Conservation (phyloP, 208 protist genomes). For the Porcisia hertigi region DNA sequence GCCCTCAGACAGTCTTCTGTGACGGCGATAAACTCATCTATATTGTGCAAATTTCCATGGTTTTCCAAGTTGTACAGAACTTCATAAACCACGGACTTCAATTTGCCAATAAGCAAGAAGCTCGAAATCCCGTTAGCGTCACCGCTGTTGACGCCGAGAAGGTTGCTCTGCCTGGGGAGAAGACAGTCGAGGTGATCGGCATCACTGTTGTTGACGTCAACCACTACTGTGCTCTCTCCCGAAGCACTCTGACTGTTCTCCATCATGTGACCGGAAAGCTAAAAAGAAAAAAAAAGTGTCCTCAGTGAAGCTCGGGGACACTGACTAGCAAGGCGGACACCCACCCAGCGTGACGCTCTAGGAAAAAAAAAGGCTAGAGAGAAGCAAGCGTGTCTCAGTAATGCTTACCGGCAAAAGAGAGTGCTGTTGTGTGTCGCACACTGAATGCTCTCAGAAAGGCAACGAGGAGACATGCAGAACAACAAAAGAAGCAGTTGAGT, state of each 20-base stretch:
- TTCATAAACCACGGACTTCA: constrained; percentile 68
- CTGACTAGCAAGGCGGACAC: neutral
- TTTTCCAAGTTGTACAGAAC: constrained; percentile 55
- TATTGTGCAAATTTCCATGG: constrained; percentile 43
- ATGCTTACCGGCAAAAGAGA: too few species aligned
- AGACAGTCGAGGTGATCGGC: constrained; percentile 14
- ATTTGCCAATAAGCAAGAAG: constrained; percentile 53
- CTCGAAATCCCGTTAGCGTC: constrained; percentile 24
- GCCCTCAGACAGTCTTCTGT: constrained; percentile 65
- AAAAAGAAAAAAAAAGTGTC: neutral
- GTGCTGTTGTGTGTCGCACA: neutral
- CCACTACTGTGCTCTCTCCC: neutral
- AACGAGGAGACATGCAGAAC: neutral
- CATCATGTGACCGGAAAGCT: neutral
- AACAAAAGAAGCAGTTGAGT: neutral
- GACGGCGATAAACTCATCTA: constrained; percentile 70
- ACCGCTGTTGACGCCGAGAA: neutral
- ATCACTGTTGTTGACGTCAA: constrained; percentile 5
- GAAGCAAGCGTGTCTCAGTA: too few species aligned
- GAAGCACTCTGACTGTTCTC: constrained; percentile 4
- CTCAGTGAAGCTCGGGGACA: neutral
- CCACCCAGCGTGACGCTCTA: neutral
- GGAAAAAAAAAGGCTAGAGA: neutral
- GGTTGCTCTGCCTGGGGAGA: constrained; percentile 11
- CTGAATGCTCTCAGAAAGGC: neutral